phyloP scores from a whole-genome alignment of 2,329 filamentous ascomycete species.

The Chrysoporthe deuterocubensis region DNA sequence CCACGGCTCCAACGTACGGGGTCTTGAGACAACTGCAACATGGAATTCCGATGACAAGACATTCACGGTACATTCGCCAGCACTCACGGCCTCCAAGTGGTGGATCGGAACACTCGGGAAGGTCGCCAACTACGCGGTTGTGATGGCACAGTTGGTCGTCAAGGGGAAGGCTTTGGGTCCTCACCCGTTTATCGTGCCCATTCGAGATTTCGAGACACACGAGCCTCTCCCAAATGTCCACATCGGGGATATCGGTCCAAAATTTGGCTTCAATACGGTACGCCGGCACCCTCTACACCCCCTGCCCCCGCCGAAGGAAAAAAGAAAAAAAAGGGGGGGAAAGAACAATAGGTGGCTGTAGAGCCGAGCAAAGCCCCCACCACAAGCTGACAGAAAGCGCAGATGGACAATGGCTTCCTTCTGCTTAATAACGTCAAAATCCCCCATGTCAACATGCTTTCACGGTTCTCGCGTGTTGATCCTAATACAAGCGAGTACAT shows the following conservation, averaged over 20 bases:
- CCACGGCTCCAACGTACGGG: slow-evolving; percentile 77
- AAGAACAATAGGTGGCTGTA: too few relatives aligned
- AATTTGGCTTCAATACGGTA: slow-evolving; percentile 74
- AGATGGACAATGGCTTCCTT: slow-evolving; percentile 80
- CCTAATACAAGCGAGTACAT: slow-evolving; percentile 70
- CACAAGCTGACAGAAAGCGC: background rate
- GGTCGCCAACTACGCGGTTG: slow-evolving; percentile 76
- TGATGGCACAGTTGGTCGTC: slow-evolving; percentile 77
- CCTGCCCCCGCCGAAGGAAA: background rate
- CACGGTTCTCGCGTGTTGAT: slow-evolving; percentile 71
- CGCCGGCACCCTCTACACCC: background rate
- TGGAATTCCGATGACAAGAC: slow-evolving; percentile 76
- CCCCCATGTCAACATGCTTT: slow-evolving; percentile 74
- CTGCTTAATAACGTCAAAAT: slow-evolving; percentile 78
- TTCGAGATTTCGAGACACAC: slow-evolving; percentile 72
- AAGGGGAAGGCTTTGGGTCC: slow-evolving; percentile 71
- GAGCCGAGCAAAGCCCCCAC: too few relatives aligned
- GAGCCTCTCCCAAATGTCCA: slow-evolving; percentile 70
- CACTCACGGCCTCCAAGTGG: slow-evolving; percentile 79
- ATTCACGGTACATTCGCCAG: slow-evolving; percentile 74
- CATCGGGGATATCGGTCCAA: slow-evolving; percentile 80
- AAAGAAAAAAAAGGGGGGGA: too few relatives aligned
- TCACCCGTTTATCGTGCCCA: slow-evolving; percentile 78
- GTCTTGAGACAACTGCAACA: slow-evolving; percentile 72
- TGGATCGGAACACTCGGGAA: slow-evolving; percentile 82